phyloP scores from a whole-genome alignment of 768 basidiomycete genomes.

The Tylopilus rubrobrunneus region DNA sequence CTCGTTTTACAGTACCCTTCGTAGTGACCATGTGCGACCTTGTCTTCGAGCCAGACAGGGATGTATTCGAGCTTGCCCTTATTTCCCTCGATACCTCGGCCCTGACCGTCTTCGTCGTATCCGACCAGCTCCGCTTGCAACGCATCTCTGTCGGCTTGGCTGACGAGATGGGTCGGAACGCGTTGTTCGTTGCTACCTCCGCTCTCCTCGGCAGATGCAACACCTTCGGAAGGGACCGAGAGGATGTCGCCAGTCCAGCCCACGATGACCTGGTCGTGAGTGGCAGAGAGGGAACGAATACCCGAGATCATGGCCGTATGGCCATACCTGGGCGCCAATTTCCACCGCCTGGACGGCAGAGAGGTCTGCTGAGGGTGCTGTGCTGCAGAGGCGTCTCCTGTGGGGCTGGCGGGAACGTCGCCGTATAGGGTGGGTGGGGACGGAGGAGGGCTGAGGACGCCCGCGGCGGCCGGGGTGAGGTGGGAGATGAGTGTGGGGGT shows the following conservation, averaged over 20 bases:
- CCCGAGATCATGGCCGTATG: slow-evolving; percentile 96
- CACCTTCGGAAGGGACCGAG: slow-evolving; percentile 36
- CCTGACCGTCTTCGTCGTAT: slow-evolving; percentile 40
- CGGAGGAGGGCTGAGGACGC: slow-evolving; percentile 69
- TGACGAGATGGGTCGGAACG: slow-evolving; percentile 50
- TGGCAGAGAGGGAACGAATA: slow-evolving; percentile 75
- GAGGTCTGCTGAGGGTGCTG: slow-evolving; percentile 7
- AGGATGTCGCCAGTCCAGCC: slow-evolving; percentile 93
- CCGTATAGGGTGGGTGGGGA: slow-evolving; percentile 63
- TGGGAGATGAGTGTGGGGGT: slow-evolving; percentile 54
- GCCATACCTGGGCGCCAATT: slow-evolving; percentile 73
- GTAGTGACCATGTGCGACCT: slow-evolving; percentile 89
- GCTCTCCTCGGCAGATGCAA: slow-evolving; percentile 27
- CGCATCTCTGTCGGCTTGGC: slow-evolving; percentile 57
- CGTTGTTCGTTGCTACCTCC: slow-evolving; percentile 26
- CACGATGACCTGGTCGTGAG: slow-evolving; percentile 87
- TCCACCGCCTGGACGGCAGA: slow-evolving; percentile 51
- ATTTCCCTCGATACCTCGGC: slow-evolving; percentile 46
- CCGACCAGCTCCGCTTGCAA: slow-evolving; percentile 62
- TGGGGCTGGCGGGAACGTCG: slow-evolving; percentile 43
- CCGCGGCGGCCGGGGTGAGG: slow-evolving; percentile 32
- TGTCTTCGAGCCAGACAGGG: slow-evolving; percentile 89
- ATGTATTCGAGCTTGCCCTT: slow-evolving; percentile 65
- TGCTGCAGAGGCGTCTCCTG: slow-evolving; percentile 3
- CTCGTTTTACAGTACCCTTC: slow-evolving; percentile 98